phyloP scores from a whole-genome alignment of 2,329 filamentous ascomycete species.

The Fusarium sp. region DNA sequence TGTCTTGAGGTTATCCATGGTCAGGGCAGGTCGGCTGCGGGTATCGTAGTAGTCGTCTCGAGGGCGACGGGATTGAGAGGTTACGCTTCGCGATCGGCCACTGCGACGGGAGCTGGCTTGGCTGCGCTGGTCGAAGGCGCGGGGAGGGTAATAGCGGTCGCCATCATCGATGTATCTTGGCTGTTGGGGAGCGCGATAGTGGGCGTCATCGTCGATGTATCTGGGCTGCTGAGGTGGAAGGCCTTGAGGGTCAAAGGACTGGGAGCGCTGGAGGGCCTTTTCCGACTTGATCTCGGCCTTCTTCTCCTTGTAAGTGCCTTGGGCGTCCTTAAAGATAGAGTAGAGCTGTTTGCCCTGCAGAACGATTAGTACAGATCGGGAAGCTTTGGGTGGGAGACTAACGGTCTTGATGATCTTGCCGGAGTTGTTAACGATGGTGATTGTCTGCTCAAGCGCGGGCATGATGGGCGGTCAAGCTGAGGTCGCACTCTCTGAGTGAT shows the following conservation, averaged over 20 bases:
- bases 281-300: conserved; percentile 84
- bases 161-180: conserved; percentile 46
- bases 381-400: conserved; percentile 52
- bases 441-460: conserved; percentile 71
- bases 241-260: conserved; percentile 60
- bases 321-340: conserved; percentile 92
- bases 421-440: conserved; percentile 90
- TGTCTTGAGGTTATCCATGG: conserved; percentile 64
- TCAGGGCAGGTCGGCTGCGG: conserved; percentile 58
- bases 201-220: neutral
- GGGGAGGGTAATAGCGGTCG: conserved; percentile 52
- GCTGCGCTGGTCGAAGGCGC: conserved; percentile 48
- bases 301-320: conserved; percentile 86
- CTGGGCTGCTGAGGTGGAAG: conserved; percentile 32
- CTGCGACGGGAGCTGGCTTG: conserved; percentile 58
- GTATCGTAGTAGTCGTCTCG: conserved; percentile 47
- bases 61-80: conserved; percentile 45
- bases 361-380: conserved; percentile 24
- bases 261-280: conserved; percentile 68
- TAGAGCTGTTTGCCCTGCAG: conserved; percentile 87
- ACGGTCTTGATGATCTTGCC: conserved; percentile 92
- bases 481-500: conserved; percentile 16
- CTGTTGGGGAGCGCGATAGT: neutral
- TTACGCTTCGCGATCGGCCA: conserved; percentile 53
- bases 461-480: conserved; percentile 47